A percentile compares a stretch with the other conserved stretches of the same genome.
phyloP scores from a whole-genome alignment of 83 land plant genomes.

The Thuja plicata region DNA sequence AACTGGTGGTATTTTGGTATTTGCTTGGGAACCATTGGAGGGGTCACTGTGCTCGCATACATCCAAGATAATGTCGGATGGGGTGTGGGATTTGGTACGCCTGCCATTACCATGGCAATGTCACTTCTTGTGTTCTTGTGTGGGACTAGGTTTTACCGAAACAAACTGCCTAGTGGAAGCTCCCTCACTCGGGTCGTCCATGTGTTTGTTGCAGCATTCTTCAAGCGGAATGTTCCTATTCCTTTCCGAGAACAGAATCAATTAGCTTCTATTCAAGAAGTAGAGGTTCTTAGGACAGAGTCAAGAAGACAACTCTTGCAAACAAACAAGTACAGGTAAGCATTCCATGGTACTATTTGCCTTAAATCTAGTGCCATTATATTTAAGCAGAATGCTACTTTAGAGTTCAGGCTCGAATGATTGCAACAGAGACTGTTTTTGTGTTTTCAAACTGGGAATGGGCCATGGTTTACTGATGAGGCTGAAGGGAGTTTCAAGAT shows the following conservation, averaged over 20 bases:
- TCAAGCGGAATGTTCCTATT: conserved; percentile 18
- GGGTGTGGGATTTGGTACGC: conserved; percentile 68
- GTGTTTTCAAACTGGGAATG: neutral
- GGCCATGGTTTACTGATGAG: neutral
- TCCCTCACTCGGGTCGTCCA: conserved; percentile 36
- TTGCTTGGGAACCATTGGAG: conserved; percentile 32
- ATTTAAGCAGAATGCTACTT: neutral
- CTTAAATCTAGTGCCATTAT: neutral
- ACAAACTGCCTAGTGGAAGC: conserved; percentile 23
- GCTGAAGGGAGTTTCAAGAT: neutral
- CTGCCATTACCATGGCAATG: conserved; percentile 34
- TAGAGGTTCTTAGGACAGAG: neutral
- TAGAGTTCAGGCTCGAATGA: neutral
- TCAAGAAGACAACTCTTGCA: neutral
- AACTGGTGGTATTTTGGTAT: conserved; percentile 66
- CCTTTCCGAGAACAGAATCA: neutral
- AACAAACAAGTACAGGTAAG: neutral
- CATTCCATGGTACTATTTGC: neutral
- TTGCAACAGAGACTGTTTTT: neutral
- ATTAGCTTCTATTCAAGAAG: neutral
- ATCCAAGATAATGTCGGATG: conserved; percentile 69
- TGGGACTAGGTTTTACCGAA: conserved; percentile 43
- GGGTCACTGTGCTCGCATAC: conserved; percentile 25
- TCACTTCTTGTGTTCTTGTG: conserved; percentile 30
- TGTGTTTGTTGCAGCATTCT: conserved; percentile 26